These are phyloP conservation scores for Themeda triandra DNA, from an alignment of 176 grass and related monocot genomes.

Conservation along the genomic window DNA sequence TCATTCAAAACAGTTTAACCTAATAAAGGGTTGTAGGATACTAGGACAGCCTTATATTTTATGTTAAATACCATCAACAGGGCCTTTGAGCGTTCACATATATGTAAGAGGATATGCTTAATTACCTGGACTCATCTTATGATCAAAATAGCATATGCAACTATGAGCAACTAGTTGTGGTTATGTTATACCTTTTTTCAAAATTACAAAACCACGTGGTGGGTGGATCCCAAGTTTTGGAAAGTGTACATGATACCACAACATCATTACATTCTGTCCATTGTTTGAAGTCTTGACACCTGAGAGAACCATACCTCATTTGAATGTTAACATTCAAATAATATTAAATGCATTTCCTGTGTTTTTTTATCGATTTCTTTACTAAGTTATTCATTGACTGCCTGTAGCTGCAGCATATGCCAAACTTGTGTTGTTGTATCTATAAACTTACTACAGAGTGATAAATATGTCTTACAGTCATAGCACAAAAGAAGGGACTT, in stretches of 20 bases:
- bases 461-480: not conserved
- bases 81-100: not conserved
- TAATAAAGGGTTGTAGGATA: not conserved
- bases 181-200: not conserved
- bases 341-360: not conserved
- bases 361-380: not conserved
- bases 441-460: not conserved
- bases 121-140: not conserved
- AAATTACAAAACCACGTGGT: not conserved
- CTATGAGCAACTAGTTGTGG: not conserved
- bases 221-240: not conserved
- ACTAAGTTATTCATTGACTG: not conserved
- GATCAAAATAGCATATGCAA: not conserved
- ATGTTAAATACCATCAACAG: not conserved
- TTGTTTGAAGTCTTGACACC: not conserved
- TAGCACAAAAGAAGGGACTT: not conserved
- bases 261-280: not conserved
- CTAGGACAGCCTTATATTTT: not conserved
- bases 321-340: not conserved
- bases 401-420: not conserved
- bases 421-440: not conserved
- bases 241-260: not conserved
- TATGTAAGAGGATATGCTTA: not conserved
- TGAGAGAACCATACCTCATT: not conserved
- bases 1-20: not conserved